Percentiles rank a stretch among this genome's conserved stretches.
Conservation (phyloP, 2,329 filamentous ascomycete species). For the Fusarium torreyae region DNA sequence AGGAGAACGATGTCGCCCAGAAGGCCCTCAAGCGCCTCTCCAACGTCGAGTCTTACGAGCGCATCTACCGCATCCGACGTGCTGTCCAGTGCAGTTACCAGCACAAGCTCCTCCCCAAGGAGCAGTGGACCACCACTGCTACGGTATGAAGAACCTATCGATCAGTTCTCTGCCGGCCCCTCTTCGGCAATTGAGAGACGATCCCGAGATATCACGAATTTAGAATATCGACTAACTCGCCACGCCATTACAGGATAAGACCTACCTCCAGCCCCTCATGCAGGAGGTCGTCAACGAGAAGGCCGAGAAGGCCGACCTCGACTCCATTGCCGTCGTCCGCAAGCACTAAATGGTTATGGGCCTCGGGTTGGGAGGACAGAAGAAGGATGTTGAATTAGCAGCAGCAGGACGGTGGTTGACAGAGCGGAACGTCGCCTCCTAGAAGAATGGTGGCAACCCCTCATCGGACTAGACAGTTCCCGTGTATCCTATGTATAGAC, state of each 20-base stretch:
- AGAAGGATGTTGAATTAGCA: conserved; percentile 31
- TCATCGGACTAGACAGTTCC: conserved; percentile 52
- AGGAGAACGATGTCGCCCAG: conserved; percentile 90
- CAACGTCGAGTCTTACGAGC: conserved; percentile 93
- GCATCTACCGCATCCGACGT: conserved; percentile 95
- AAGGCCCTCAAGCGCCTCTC: conserved; percentile 91
- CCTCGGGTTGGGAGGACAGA: conserved; percentile 20
- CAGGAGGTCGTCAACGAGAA: conserved; percentile 65
- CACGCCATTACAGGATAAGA: conserved; percentile 60
- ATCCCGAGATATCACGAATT: conserved; percentile 30
- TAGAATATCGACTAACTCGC: conserved; percentile 35
- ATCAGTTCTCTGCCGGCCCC: conserved; percentile 17
- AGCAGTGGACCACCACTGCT: conserved; percentile 72
- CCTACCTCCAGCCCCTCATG: conserved; percentile 69
- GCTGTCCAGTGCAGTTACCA: conserved; percentile 83
- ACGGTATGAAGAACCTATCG: conserved; percentile 57
- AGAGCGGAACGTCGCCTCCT: conserved; percentile 45
- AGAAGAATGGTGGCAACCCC: conserved; percentile 41
- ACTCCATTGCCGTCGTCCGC: conserved; percentile 66
- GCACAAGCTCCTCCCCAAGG: conserved; percentile 76
- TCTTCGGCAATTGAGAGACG: conserved; percentile 42
- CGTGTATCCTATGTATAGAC: conserved; percentile 57
- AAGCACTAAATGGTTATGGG: conserved; percentile 58
- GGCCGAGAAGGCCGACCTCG: conserved; percentile 68
- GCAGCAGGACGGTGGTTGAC: conserved; percentile 42